Conservation (phyloP, 73 alveolate genomes). For the Tetrahymena elliotti region DNA sequence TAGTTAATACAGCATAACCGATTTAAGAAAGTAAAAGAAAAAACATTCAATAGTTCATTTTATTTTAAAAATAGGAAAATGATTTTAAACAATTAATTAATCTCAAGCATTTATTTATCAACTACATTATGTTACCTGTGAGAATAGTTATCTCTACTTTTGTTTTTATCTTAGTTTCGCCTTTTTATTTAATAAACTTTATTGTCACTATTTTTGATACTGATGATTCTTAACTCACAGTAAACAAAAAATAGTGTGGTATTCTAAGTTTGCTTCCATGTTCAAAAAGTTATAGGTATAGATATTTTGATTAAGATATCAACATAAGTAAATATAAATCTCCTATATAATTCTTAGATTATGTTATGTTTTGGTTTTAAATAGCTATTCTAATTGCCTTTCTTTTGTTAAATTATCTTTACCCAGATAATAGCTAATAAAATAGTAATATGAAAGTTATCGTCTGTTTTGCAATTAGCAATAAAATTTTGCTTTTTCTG, state of each 20-base stretch:
- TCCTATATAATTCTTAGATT: neutral
- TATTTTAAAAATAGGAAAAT: no score
- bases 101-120: neutral
- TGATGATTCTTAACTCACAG: no score
- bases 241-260: no score
- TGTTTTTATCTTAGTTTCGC: neutral
- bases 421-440: neutral
- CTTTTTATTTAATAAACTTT: neutral
- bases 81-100: no score
- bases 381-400: neutral
- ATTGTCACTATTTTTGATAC: no score
- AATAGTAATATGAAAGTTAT: neutral
- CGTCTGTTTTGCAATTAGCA: neutral
- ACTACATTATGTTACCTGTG: neutral
- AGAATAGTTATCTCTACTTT: neutral
- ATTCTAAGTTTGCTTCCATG: no score
- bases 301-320: neutral
- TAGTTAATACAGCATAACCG: no score
- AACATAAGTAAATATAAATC: neutral
- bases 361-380: neutral
- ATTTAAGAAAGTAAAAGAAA: no score
- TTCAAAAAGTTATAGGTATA: no score
- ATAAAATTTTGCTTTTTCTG: neutral
- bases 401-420: neutral
- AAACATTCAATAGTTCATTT: no score